Percentiles rank a stretch among this genome's conserved stretches.
These are phyloP conservation scores for Przewalskia tangutica DNA, from an alignment of 257 asterid species.

Conservation along the genomic window DNA sequence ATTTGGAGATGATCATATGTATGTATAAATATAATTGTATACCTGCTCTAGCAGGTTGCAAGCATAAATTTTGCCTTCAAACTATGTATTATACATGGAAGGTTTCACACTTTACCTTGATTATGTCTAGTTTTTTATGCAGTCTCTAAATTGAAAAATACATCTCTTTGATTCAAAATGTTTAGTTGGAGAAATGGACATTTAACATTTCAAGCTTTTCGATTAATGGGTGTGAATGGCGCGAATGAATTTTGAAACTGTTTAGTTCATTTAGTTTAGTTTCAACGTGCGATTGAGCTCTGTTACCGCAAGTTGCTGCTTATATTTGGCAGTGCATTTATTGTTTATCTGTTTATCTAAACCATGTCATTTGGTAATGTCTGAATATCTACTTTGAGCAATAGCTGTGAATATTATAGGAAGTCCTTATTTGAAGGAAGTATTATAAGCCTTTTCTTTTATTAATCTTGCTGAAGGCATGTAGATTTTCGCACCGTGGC, in stretches of 20 bases:
- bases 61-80: not conserved
- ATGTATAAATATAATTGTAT: not conserved
- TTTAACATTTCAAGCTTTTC: not conserved
- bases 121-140: not conserved
- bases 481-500: too few species aligned
- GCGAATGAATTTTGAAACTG: not conserved
- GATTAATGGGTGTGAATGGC: not conserved
- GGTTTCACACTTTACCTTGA: not conserved
- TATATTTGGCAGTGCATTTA: not conserved
- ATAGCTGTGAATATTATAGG: not conserved
- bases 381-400: not conserved
- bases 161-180: not conserved
- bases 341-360: not conserved
- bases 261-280: not conserved
- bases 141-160: not conserved
- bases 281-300: not conserved
- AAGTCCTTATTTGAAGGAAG: not conserved
- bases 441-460: not conserved
- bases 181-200: not conserved
- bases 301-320: not conserved
- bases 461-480: too few species aligned
- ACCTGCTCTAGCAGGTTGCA: not conserved
- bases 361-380: not conserved
- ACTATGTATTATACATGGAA: not conserved
- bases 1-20: not conserved